Evolutionary conservation across 352 stramenopile genomes (phyloP).

Genomic region (Phytophthora idaei): DNA sequence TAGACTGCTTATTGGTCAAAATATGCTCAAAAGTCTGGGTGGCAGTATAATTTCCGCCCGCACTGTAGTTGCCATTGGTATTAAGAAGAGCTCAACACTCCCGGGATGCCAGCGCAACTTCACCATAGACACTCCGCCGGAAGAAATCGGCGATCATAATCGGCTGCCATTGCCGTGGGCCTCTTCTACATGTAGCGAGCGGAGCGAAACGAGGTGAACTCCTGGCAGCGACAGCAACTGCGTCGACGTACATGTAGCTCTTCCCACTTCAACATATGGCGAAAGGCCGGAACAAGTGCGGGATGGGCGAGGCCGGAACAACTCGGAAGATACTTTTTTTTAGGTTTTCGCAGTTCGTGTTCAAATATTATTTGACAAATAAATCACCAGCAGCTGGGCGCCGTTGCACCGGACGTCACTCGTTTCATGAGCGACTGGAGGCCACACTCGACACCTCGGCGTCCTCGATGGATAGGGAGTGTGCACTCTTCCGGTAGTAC

Average conservation of each 20-base stretch:
- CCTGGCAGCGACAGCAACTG: background rate
- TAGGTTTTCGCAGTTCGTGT: background rate
- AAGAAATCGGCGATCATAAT: too few species aligned
- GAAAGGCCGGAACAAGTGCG: constrained; percentile 23
- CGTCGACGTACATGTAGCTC: background rate
- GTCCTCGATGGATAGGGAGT: too few species aligned
- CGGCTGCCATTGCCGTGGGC: too few species aligned
- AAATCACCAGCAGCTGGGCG: constrained; percentile 11
- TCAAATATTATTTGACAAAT: background rate
- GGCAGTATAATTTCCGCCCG: too few species aligned
- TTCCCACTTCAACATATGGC: constrained; percentile 16
- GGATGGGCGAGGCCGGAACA: constrained; percentile 31
- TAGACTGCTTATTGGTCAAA: too few species aligned
- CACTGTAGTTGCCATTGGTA: too few species aligned
- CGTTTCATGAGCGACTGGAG: background rate
- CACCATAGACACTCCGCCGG: too few species aligned
- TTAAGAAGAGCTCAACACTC: too few species aligned
- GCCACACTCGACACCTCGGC: background rate
- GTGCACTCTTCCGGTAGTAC: background rate
- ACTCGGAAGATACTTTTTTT: constrained; percentile 22
- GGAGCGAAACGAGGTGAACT: too few species aligned
- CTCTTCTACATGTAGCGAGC: too few species aligned
- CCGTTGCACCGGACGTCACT: constrained; percentile 3
- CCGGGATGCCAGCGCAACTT: too few species aligned
- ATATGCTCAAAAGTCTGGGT: too few species aligned